Base-by-base conservation (phyloP, 169 alveolate genomes). In the Plasmodium coatneyi region DNA sequence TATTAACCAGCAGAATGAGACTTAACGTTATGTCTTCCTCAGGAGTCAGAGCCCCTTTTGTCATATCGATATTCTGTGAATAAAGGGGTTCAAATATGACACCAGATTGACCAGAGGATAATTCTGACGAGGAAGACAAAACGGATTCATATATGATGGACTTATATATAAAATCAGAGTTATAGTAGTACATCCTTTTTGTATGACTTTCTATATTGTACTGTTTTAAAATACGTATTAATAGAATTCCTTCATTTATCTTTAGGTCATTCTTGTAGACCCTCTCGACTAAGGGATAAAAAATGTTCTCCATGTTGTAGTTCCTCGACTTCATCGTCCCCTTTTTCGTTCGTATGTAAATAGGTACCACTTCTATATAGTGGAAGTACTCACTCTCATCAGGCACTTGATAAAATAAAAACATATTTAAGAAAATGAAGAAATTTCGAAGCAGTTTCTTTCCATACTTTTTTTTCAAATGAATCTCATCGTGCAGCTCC, bases 401-500 rank as follows among this genome's bases (percentile, higher is more conserved):
- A 14, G n/a, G 43, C 0, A 56, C 19, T 91, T 80, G 84, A 6
- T 70, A 70, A 80, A 81, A 81, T 71, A 43, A 71, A 12, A 91
- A 14, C 9, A 46, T 34, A 6, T 71, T 52, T 80, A 80, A 81
- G 28, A 91, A 71, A 25, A 70, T 46, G 82, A 91, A 91, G 46
- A 91, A 91, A 91, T 70, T 70, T 1, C 36, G 30, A 19, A 52
- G 82, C 36, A 91, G 32, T 19, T 46, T 70, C 14, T 82, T 52
- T 19, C 95, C 95, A 71, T 91, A 91, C 39, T 81, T 91, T 46
- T 91, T 91, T 81, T 91, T 91, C 39, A 91, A 71, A 49, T 36
- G 28, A 9, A 91, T 60, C 66, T 80, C 91, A 46, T 91, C 95
- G 83, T 91, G 60, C 22, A 91, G 12, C 5, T 80, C 49, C 25